phyloP scores from a whole-genome alignment of 192 early-diverging fungal species.

The Chytriomyces confervae region DNA sequence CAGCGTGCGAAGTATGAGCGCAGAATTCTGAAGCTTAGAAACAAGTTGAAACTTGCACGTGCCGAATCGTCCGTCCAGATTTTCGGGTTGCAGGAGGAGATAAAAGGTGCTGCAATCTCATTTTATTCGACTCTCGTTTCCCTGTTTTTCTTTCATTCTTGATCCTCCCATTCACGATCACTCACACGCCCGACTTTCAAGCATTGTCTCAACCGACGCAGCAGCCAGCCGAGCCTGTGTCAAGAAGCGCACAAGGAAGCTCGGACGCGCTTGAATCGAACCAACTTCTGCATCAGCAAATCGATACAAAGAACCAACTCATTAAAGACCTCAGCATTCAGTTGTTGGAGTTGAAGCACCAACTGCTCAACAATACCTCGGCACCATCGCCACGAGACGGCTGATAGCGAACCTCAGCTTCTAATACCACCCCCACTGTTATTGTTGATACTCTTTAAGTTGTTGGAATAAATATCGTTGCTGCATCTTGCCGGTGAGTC shows the following conservation, averaged over 20 bases:
- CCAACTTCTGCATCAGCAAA: neutral
- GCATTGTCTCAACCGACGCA: neutral
- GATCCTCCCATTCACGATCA: neutral
- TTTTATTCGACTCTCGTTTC: neutral
- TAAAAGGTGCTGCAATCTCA: slow-evolving; percentile 14
- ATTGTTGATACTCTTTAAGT: no score
- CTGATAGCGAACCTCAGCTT: no score
- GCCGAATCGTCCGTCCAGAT: slow-evolving; percentile 22
- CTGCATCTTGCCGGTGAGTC: no score
- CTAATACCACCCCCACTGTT: no score
- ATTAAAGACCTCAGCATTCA: slow-evolving; percentile 31
- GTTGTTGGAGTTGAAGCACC: slow-evolving; percentile 20
- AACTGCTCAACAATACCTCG: neutral
- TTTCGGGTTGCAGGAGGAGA: slow-evolving; percentile 19
- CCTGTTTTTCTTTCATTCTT: neutral
- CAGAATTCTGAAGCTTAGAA: slow-evolving; percentile 5
- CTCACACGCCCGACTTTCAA: neutral
- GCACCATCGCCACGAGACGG: no score
- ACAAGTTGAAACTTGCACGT: slow-evolving; percentile 8
- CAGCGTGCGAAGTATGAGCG: slow-evolving; percentile 21
- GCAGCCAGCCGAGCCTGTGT: neutral
- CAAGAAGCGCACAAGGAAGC: no score
- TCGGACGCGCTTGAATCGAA: no score
- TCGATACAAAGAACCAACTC: slow-evolving; percentile 20
- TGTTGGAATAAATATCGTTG: no score